Evolutionary conservation across 306 rosid genomes (phyloP), one percentile per base, ranked within the genome.

Genomic region (Dryas alaskensis): DNA sequence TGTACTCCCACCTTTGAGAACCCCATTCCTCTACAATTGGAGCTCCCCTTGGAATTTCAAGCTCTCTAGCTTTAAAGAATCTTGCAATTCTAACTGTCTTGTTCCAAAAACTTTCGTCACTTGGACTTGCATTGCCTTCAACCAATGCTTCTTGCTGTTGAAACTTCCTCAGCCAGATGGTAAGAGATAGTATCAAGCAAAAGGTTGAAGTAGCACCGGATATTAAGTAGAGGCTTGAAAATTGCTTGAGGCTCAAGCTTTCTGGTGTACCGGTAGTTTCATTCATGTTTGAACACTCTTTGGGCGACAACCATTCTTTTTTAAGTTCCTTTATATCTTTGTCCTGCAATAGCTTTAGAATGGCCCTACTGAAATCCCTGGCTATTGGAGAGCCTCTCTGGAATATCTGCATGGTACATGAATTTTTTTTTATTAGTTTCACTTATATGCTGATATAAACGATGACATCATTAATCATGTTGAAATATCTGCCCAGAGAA

Each of bases 331-430:
- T 77, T 17, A 89, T 0, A 13, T 63, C 76, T 12, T 90, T 89
- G 5, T 52, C 8, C 54, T 87, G 84, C 46, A 65, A 53, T 22
- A 87, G 82, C 43, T 53, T 37, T 59, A 87, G 68, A 64, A 89
- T 89, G 10, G 82, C 89, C 69, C 55, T 60, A 2, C 89, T 84
- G 78, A 87, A 52, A 71, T 89, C 92, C 78, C 19, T 78, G 14
- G 70, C 74, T 46, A 87, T 4, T n/a, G 96, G 92, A 6, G 96
- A 87, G 62, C 90, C 90, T 77, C 82, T 86, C 60, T 75, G 86
- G 79, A 89, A 86, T 70, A 81, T 62, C 96, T 87, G 87, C 77
- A 72, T 12, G 27, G 12, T 9, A 6, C n/a, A 65, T 6, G 14
- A 45, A 19, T 19, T 19, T 19, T 19, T 0, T 5, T 4, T 17